Evolutionary conservation across 805 yeast genomes (phyloP).

Genomic region (Zygosaccharomyces siamensis): DNA sequence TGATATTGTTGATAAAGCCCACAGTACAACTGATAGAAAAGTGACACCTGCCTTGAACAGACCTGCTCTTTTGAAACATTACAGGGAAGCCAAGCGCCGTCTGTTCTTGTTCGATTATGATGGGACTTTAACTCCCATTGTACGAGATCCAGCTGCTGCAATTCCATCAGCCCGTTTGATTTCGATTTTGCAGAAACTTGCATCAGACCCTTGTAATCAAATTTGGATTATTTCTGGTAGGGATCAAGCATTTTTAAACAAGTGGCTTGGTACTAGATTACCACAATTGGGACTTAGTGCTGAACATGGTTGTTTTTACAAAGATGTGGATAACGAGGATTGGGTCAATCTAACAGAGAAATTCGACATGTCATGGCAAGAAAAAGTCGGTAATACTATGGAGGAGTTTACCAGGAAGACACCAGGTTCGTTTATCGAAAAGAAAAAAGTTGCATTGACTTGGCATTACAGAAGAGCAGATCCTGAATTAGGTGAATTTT

Average conservation of each 20-base stretch:
- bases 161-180: slow-evolving; percentile 77
- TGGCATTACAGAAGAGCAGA: slow-evolving; percentile 98
- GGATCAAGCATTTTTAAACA: slow-evolving; percentile 82
- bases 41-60: slow-evolving; percentile 80
- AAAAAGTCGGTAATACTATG: slow-evolving; percentile 70
- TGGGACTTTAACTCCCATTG: slow-evolving; percentile 96
- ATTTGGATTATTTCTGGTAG: slow-evolving; percentile 97
- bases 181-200: slow-evolving; percentile 52
- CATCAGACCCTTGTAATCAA: slow-evolving; percentile 73
- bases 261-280: slow-evolving; percentile 73
- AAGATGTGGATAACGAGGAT: slow-evolving; percentile 52
- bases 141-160: slow-evolving; percentile 96
- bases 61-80: slow-evolving; percentile 56
- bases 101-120: slow-evolving; percentile 92
- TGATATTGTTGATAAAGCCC: slow-evolving; percentile 37
- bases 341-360: slow-evolving; percentile 86
- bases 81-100: slow-evolving; percentile 58
- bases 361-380: slow-evolving; percentile 92
- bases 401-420: slow-evolving; percentile 76
- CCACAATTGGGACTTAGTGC: slow-evolving; percentile 78
- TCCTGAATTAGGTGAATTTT: slow-evolving; percentile 86
- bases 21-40: slow-evolving; percentile 31
- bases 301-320: slow-evolving; percentile 95
- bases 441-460: slow-evolving; percentile 87
- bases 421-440: slow-evolving; percentile 83